These are phyloP conservation scores for Candida rishiriensis DNA, from an alignment of 805 yeast species.

Conservation along the genomic window DNA sequence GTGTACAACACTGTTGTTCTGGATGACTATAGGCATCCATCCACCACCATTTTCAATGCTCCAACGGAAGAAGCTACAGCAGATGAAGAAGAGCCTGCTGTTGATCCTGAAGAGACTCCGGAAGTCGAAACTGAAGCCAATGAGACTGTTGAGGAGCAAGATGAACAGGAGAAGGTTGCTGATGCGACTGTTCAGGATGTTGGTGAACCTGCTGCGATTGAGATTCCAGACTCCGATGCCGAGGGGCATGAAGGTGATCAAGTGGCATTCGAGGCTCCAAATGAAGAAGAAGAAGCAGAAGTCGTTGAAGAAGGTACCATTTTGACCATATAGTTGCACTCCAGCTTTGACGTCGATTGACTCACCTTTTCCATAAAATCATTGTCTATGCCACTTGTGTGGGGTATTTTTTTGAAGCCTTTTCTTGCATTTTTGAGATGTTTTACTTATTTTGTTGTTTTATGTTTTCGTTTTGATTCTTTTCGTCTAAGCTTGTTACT, in stretches of 20 bases:
- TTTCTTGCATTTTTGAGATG: no score
- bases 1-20: constrained; percentile 14
- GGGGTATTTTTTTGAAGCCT: no score
- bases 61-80: not conserved
- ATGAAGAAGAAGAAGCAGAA: not conserved
- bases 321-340: no score
- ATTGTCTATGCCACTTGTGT: no score
- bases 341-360: no score
- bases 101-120: not conserved
- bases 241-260: no score
- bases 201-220: constrained; percentile 1
- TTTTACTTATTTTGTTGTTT: no score
- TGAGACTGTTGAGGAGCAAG: not conserved
- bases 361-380: no score
- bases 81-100: not conserved
- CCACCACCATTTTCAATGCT: constrained; percentile 9
- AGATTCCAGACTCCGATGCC: no score
- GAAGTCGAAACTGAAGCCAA: not conserved
- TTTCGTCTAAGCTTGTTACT: no score
- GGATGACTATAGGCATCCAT: constrained; percentile 12
- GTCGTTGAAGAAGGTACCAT: constrained; percentile 2
- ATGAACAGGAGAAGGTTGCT: not conserved
- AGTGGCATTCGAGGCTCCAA: no score
- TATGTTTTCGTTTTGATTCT: no score
- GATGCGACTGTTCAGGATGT: constrained; percentile 1